These are phyloP conservation scores for Vickermania spadyakhi DNA, from an alignment of 208 protist genomes.

Conservation along the genomic window DNA sequence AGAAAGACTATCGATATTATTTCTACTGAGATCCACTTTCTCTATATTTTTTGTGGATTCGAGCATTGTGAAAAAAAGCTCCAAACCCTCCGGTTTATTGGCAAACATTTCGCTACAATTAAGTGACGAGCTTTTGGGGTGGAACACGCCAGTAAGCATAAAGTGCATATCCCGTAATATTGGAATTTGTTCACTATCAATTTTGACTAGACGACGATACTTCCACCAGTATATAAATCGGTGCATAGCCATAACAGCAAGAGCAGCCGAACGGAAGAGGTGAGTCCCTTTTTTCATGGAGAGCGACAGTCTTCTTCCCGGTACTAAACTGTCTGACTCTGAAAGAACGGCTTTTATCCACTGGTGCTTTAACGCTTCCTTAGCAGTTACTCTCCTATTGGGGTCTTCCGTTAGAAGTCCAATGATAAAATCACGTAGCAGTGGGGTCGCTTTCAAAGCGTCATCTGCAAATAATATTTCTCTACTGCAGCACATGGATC, in stretches of 20 bases:
- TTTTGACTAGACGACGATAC: conserved; percentile 29
- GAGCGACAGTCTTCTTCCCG: not conserved
- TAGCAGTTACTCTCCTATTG: conserved; percentile 63
- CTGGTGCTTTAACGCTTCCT: conserved; percentile 73
- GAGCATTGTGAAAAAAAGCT: conserved; percentile 64
- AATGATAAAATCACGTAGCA: conserved; percentile 69
- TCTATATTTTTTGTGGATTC: conserved; percentile 34
- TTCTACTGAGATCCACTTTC: conserved; percentile 57
- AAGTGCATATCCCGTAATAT: conserved; percentile 62
- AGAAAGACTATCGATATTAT: conserved; percentile 63
- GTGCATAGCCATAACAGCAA: conserved; percentile 55
- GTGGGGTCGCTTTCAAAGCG: conserved; percentile 3
- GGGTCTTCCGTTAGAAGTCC: conserved; percentile 63
- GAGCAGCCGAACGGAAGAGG: conserved; percentile 30
- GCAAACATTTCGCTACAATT: conserved; percentile 63
- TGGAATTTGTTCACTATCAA: conserved; percentile 24
- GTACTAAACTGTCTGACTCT: too few relatives aligned
- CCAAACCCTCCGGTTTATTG: conserved; percentile 32
- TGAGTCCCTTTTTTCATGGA: conserved; percentile 6
- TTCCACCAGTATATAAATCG: conserved; percentile 51
- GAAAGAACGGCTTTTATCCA: conserved; percentile 65
- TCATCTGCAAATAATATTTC: not conserved
- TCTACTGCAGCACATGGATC: conserved; percentile 25
- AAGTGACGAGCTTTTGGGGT: conserved; percentile 16
- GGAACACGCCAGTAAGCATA: conserved; percentile 39